Evolutionary conservation across 331 rosid species (phyloP).

Genomic region (Rhamnella rubrinervis): DNA sequence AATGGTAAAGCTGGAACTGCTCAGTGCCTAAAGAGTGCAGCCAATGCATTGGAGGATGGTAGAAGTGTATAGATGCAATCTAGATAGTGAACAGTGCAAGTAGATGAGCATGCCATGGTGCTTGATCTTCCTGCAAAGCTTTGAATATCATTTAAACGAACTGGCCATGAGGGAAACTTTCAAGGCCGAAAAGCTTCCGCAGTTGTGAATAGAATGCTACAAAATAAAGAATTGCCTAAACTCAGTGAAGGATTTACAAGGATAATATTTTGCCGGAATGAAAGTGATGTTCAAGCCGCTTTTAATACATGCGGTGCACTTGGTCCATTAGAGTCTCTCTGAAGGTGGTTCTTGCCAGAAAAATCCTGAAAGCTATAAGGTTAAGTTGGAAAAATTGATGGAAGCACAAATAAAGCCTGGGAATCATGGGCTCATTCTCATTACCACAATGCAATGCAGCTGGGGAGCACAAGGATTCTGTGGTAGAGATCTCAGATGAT

Average conservation of each 20-base stretch:
- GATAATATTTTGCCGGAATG: conserved; percentile 72
- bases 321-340: conserved; percentile 57
- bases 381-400: conserved; percentile 47
- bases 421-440: conserved; percentile 89
- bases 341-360: conserved; percentile 81
- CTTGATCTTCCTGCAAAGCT: conserved; percentile 89
- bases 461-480: conserved; percentile 53
- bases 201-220: conserved; percentile 90
- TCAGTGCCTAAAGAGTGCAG: conserved; percentile 70
- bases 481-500: conserved; percentile 69
- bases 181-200: conserved; percentile 97
- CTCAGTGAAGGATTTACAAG: conserved; percentile 70
- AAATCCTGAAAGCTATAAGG: conserved; percentile 59
- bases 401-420: conserved; percentile 54
- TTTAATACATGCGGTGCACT: conserved; percentile 51
- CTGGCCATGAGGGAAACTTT: conserved; percentile 86
- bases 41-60: conserved; percentile 60
- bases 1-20: conserved; percentile 80
- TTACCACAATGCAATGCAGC: conserved; percentile 63
- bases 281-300: conserved; percentile 60
- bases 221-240: conserved; percentile 78
- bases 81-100: conserved; percentile 68
- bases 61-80: conserved; percentile 83
- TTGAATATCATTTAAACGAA: conserved; percentile 77
- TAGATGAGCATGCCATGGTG: conserved; percentile 74